Conservation (phyloP, 257 asterid species). For the Solanum bulbocastanum region DNA sequence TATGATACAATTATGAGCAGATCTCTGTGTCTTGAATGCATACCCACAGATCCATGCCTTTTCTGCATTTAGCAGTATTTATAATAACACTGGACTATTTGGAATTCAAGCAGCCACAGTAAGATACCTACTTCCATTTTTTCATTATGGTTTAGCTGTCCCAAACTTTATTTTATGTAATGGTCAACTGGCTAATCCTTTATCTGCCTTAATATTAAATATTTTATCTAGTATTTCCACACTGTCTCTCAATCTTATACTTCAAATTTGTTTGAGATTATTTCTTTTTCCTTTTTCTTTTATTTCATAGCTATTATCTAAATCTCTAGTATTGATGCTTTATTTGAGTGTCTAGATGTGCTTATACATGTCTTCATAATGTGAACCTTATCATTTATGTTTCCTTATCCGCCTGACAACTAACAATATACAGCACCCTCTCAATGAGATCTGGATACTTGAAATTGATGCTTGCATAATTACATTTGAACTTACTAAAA, state of each 20-base stretch:
- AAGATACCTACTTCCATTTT: constrained; percentile 8
- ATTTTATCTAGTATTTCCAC: not conserved
- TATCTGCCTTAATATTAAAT: not conserved
- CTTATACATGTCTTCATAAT: not conserved
- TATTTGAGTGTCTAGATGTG: not conserved
- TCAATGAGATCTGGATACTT: not conserved
- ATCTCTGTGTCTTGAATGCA: constrained; percentile 64
- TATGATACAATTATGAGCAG: constrained; percentile 26
- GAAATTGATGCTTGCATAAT: not conserved
- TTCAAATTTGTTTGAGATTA: not conserved
- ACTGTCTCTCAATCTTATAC: not conserved
- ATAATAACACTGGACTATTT: constrained; percentile 51
- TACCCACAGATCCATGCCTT: constrained; percentile 60
- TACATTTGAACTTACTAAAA: not conserved
- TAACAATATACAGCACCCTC: not conserved
- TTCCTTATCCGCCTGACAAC: not conserved
- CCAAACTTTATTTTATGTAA: not conserved
- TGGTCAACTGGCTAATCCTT: not conserved
- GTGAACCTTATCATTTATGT: not conserved
- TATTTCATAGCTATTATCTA: not conserved
- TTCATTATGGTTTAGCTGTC: not conserved
- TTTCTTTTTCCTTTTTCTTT: not conserved
- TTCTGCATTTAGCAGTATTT: constrained; percentile 64
- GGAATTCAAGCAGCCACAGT: constrained; percentile 77
- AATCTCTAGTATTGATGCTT: not conserved